A percentile compares a stretch with the other conserved stretches of the same genome.
phyloP scores from a whole-genome alignment of 768 basidiomycete genomes.

The Panaeolus cyanescens region DNA sequence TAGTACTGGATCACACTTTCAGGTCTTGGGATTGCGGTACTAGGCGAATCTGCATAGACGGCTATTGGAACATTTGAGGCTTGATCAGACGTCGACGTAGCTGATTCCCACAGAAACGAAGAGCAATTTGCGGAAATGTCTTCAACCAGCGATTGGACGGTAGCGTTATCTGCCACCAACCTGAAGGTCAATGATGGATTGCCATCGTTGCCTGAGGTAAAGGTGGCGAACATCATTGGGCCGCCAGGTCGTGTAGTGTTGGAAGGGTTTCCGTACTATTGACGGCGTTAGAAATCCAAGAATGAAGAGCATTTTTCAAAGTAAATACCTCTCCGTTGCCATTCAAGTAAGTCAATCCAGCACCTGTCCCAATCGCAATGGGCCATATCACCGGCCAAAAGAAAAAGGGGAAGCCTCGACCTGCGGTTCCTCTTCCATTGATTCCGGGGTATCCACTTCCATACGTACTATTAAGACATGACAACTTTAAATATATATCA shows the following conservation, averaged over 20 bases:
- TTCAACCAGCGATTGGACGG: constrained; percentile 41
- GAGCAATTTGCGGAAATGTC: constrained; percentile 46
- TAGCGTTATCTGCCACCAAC: constrained; percentile 49
- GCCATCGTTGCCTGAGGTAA: constrained; percentile 31
- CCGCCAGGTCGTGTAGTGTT: constrained; percentile 56
- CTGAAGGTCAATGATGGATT: constrained; percentile 41
- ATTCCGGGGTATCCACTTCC: constrained; percentile 66
- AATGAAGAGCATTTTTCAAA: background rate
- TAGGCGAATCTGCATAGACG: no score
- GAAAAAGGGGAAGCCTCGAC: constrained; percentile 60
- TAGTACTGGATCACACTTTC: constrained; percentile 68
- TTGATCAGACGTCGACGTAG: no score
- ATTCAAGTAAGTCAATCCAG: constrained; percentile 24
- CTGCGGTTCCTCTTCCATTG: constrained; percentile 37
- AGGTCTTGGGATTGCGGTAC: background rate
- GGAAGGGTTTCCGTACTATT: background rate
- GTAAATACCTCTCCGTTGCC: constrained; percentile 35
- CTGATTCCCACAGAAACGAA: background rate
- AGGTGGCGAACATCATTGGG: constrained; percentile 42
- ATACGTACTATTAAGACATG: constrained; percentile 43
- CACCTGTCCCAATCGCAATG: constrained; percentile 20
- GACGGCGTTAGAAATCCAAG: background rate
- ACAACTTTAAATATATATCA: no score
- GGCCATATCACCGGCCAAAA: constrained; percentile 67
- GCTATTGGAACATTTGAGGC: no score